Conservation (phyloP, 495 filamentous ascomycete species). For the Elaphomyces granulatus region DNA sequence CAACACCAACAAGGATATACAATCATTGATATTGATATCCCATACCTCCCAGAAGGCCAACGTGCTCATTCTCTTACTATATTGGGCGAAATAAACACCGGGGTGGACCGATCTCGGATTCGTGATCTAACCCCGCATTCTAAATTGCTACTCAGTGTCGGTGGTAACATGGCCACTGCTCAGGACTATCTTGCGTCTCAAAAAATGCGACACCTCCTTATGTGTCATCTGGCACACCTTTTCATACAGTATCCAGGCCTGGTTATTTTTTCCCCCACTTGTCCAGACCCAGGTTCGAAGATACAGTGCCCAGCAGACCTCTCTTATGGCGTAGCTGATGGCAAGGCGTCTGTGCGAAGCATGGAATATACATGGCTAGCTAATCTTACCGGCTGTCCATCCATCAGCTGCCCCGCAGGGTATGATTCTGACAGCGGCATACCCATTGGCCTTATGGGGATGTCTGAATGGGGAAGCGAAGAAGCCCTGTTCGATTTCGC, state of each 20-base stretch:
- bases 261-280: conserved; percentile 67
- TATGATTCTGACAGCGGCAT: conserved; percentile 44
- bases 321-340: conserved; percentile 55
- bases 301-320: conserved; percentile 41
- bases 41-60: conserved; percentile 59
- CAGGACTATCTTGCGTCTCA: conserved; percentile 61
- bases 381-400: conserved; percentile 69
- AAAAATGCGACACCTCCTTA: conserved; percentile 59
- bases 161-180: conserved; percentile 43
- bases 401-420: conserved; percentile 64
- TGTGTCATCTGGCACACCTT: conserved; percentile 66
- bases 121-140: conserved; percentile 50
- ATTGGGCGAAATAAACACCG: conserved; percentile 48
- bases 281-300: conserved; percentile 62
- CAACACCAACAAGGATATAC: conserved; percentile 44
- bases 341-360: conserved; percentile 52
- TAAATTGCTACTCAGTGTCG: conserved; percentile 54
- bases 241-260: conserved; percentile 61
- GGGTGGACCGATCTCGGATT: conserved; percentile 25
- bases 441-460: conserved; percentile 79
- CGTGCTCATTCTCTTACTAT: conserved; percentile 71
- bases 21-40: conserved; percentile 58
- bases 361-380: conserved; percentile 88
- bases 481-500: conserved; percentile 66
- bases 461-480: conserved; percentile 80